Evolutionary conservation across 2,329 filamentous ascomycete species (phyloP).

Genomic region (Hymenoscyphus fructigenus): DNA sequence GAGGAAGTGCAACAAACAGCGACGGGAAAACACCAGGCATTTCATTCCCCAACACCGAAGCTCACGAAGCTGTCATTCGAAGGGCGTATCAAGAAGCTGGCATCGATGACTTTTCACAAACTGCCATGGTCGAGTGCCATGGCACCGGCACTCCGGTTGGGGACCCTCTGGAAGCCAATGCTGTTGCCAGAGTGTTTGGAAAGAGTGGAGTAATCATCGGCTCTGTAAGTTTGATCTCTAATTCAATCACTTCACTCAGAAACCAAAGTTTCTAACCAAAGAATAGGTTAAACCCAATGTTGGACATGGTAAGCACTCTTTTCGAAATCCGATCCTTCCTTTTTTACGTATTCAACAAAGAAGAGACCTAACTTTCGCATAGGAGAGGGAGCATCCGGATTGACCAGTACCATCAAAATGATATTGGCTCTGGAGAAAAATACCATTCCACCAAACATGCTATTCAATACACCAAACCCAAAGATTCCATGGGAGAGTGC

Average conservation of each 20-base stretch:
- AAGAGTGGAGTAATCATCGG: constrained; percentile 13
- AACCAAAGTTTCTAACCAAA: not conserved
- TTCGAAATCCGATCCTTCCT: not conserved
- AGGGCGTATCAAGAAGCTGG: constrained; percentile 20
- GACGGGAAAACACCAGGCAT: constrained; percentile 47
- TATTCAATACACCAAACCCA: constrained; percentile 20
- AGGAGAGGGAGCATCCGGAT: constrained; percentile 24
- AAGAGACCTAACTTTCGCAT: constrained; percentile 34
- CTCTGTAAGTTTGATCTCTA: constrained; percentile 7
- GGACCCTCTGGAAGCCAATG: constrained; percentile 19
- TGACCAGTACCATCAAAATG: constrained; percentile 31
- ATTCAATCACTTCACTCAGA: not conserved
- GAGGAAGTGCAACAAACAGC: constrained; percentile 53
- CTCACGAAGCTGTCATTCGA: constrained; percentile 34
- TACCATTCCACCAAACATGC: constrained; percentile 23
- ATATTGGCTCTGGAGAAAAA: constrained; percentile 27
- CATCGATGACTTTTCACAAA: constrained; percentile 16
- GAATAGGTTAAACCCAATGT: constrained; percentile 38
- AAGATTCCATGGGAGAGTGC: constrained; percentile 32
- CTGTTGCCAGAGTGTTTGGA: constrained; percentile 18
- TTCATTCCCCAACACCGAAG: constrained; percentile 41
- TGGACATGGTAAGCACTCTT: constrained; percentile 25
- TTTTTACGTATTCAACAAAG: constrained; percentile 17
- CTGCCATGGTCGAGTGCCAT: constrained; percentile 22
- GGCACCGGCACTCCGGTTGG: constrained; percentile 23